Evolutionary conservation across 1,284 basidiomycete species (phyloP), one percentile per base, ranked within the genome.

Genomic region (Apiotrichum laibachii): DNA sequence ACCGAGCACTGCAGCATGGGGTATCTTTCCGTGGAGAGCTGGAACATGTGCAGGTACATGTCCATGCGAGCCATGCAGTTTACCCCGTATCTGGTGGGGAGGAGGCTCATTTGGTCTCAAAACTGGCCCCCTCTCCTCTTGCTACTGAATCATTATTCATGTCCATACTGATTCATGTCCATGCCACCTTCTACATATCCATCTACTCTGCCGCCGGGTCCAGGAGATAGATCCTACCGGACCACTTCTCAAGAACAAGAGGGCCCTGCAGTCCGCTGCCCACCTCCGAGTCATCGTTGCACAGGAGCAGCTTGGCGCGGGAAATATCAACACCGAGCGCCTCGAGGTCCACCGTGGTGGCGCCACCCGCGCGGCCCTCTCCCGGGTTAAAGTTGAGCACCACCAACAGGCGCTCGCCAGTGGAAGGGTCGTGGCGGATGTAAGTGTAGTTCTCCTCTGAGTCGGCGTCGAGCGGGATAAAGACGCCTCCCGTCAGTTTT

Each of bases 371-470:
- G 0, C 67, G 60, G 31, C 64, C 59, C 13, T 48, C 42, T 2
- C 63, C 65, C 35, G 66, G 55, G 5, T 69, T 59, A 26, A 77
- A 72, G 67, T 76, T 76, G 60, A 77, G 68, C 4, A 71, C 60
- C 44, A 77, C 63, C n/a, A 73, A 55, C 13, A 67, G 57, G 21
- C 55, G 59, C 37, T 70, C 63, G 22, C 46, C 48, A 43, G 66
- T 66, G 2, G 63, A 65, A 13, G 62, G 60, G 37, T 67, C 65
- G 12, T 71, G 59, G 53, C 78, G 77, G 56, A 72, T 64, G 64
- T 73, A 80, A 33, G 71, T 65, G 63, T 77, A 71, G 51, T 72
- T 66, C 47, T 71, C 46, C 34, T 76, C 71, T 56, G 75, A 67
- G 11, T 59, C 54, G 45, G 63, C 62, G 47, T 78, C 75, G 37